These are phyloP conservation scores for Candida ortonii DNA, from an alignment of 805 yeast species.

Conservation along the genomic window DNA sequence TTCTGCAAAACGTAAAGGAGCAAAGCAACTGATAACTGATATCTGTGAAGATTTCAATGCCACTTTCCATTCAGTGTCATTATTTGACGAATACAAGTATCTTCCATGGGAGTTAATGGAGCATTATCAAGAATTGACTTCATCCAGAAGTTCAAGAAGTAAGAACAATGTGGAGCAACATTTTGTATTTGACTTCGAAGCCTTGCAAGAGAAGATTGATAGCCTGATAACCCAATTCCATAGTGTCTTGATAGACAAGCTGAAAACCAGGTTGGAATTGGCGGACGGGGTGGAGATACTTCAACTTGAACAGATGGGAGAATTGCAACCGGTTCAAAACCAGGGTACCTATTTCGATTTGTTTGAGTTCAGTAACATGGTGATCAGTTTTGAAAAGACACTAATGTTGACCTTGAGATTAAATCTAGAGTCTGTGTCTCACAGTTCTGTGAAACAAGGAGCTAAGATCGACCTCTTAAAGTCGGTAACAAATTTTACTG, in stretches of 20 bases:
- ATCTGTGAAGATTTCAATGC: conserved; percentile 20
- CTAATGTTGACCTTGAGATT: conserved; percentile 25
- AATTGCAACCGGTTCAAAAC: conserved; percentile 3
- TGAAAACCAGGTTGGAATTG: conserved; percentile 16
- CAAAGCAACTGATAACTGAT: conserved; percentile 10
- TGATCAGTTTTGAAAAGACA: conserved; percentile 22
- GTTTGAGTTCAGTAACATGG: conserved; percentile 18
- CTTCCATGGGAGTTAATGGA: conserved; percentile 18
- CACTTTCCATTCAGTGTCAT: conserved; percentile 22
- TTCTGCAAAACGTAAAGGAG: conserved; percentile 1
- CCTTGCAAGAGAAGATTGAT: conserved; percentile 9
- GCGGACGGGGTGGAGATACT: conserved; percentile 20
- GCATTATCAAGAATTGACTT: conserved; percentile 17
- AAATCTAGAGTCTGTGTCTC: conserved; percentile 17
- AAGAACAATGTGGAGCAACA: conserved; percentile 15
- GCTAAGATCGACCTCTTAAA: conserved; percentile 15
- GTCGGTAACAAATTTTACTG: conserved; percentile 6
- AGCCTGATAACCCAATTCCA: conserved; percentile 18
- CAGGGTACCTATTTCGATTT: conserved; percentile 1
- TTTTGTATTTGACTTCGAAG: conserved; percentile 24
- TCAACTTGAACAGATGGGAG: conserved; percentile 20
- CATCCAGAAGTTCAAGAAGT: background rate
- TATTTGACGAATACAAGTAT: conserved; percentile 29
- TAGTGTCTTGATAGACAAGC: conserved; percentile 15
- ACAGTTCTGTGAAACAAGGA: conserved; percentile 15